Evolutionary conservation across 2,329 filamentous ascomycete genomes (phyloP).

Genomic region (Hyphodiscus sp.): DNA sequence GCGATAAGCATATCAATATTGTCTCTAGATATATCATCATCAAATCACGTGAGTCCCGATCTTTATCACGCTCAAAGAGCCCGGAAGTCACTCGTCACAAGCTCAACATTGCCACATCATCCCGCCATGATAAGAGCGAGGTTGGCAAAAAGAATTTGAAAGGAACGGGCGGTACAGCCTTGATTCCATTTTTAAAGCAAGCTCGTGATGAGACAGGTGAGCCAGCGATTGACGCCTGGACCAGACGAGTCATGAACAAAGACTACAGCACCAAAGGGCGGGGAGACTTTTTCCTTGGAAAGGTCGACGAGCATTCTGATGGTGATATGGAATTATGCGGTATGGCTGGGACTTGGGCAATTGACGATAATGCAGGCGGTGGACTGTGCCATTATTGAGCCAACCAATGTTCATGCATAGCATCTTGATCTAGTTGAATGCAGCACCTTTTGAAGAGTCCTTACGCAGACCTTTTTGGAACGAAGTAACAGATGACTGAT

Average conservation of each 20-base stretch:
- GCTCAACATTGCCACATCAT: constrained; percentile 58
- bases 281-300: constrained; percentile 52
- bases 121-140: constrained; percentile 36
- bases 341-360: constrained; percentile 80
- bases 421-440: not conserved
- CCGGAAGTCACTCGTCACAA: constrained; percentile 46
- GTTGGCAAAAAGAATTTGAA: constrained; percentile 54
- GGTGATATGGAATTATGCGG: constrained; percentile 49
- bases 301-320: constrained; percentile 37
- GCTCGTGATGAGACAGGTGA: constrained; percentile 94
- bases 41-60: constrained; percentile 70
- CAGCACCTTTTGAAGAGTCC: not conserved
- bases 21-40: constrained; percentile 94
- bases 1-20: constrained; percentile 90
- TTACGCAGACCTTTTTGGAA: not conserved
- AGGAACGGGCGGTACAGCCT: constrained; percentile 85
- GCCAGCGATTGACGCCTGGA: constrained; percentile 68
- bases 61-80: constrained; percentile 48
- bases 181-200: constrained; percentile 96
- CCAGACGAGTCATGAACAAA: constrained; percentile 35
- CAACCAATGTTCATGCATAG: not conserved
- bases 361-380: constrained; percentile 72
- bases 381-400: constrained; percentile 36
- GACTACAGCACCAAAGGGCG: constrained; percentile 32
- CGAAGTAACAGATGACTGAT: not conserved